phyloP scores from a whole-genome alignment of 2,329 filamentous ascomycete genomes.

The Bipolaris zeicola region DNA sequence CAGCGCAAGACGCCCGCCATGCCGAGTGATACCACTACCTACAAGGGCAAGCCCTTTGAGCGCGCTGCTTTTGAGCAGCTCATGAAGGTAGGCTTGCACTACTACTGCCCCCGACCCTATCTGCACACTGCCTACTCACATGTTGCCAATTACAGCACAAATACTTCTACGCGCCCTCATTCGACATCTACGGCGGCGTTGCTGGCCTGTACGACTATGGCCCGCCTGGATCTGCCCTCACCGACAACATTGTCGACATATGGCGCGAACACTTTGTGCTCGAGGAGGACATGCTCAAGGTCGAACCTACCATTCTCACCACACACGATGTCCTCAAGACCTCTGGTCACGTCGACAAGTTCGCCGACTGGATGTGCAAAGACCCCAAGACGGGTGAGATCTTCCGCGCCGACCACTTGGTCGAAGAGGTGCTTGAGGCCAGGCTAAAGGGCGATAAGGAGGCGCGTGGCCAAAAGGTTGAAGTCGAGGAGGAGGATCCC shows the following conservation, averaged over 20 bases:
- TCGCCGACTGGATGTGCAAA: conserved; percentile 99
- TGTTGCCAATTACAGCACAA: conserved; percentile 34
- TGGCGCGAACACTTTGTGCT: conserved; percentile 95
- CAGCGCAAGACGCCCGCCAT: conserved; percentile 40
- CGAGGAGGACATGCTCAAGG: conserved; percentile 93
- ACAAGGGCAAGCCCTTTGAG: conserved; percentile 84
- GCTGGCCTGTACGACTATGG: conserved; percentile 93
- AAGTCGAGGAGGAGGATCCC: conserved; percentile 74
- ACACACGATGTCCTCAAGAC: conserved; percentile 95
- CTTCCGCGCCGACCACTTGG: conserved; percentile 92
- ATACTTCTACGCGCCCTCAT: conserved; percentile 90
- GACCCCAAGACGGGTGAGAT: conserved; percentile 98
- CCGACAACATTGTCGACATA: conserved; percentile 83
- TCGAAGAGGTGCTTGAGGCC: conserved; percentile 89
- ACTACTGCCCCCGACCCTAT: conserved; percentile 42
- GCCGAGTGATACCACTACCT: conserved; percentile 57
- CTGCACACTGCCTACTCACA: conserved; percentile 30
- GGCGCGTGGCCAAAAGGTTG: conserved; percentile 78
- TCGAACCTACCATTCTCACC: conserved; percentile 92
- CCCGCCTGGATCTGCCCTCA: conserved; percentile 82
- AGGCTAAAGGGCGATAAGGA: conserved; percentile 90
- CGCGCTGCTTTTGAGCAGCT: conserved; percentile 80
- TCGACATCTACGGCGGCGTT: conserved; percentile 92
- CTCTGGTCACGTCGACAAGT: conserved; percentile 92
- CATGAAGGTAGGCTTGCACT: conserved; percentile 69